Conservation (phyloP, 306 rosid genomes). For the Citrullus colocynthis region DNA sequence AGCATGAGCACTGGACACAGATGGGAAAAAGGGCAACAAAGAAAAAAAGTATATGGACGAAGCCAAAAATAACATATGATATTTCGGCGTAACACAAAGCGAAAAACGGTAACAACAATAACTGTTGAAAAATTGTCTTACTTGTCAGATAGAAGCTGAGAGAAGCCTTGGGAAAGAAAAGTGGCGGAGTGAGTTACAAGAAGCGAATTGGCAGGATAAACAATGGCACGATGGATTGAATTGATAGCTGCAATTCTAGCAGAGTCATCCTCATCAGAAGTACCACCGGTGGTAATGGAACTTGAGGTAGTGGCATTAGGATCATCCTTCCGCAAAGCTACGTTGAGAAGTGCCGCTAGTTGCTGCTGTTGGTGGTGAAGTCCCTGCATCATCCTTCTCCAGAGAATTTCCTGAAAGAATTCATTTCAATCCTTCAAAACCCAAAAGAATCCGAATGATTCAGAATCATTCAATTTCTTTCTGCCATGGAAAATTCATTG, state of each 20-base stretch:
- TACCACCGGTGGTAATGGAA: constrained; percentile 9
- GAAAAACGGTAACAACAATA: neutral
- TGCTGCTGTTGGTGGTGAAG: constrained; percentile 81
- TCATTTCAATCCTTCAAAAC: neutral
- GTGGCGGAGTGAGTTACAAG: constrained; percentile 83
- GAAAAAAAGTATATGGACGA: neutral
- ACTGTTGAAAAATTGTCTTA: constrained; percentile 5
- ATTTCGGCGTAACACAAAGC: neutral
- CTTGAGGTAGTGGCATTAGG: constrained; percentile 22
- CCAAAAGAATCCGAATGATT: neutral
- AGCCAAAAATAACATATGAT: neutral
- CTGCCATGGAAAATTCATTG: neutral
- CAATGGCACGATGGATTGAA: constrained; percentile 78
- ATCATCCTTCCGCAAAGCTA: constrained; percentile 56
- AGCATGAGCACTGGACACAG: neutral
- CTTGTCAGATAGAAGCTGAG: constrained; percentile 86
- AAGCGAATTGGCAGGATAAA: constrained; percentile 71
- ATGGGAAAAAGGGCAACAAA: neutral
- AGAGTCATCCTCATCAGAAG: constrained; percentile 39
- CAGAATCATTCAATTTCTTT: neutral
- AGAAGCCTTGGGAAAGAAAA: constrained; percentile 71
- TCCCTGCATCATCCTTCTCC: constrained; percentile 51
- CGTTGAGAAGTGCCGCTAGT: constrained; percentile 75
- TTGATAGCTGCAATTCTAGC: constrained; percentile 58
- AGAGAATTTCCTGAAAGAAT: neutral